Evolutionary conservation across 148 eudicot species (phyloP).

Genomic region (Rhododendron williamsianum): DNA sequence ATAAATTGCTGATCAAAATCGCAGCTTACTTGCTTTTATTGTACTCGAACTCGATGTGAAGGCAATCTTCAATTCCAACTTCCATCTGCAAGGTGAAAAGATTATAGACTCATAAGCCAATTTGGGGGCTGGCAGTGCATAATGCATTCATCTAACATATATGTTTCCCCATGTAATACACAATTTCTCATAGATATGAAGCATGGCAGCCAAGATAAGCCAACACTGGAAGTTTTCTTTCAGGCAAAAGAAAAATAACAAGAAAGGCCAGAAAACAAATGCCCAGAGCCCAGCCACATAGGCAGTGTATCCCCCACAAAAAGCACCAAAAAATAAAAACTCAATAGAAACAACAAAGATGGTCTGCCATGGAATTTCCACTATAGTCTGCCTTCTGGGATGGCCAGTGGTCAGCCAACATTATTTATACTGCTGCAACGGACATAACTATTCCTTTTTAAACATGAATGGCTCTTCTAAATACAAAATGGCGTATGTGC

Average conservation of each 20-base stretch:
- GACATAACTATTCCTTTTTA: background rate
- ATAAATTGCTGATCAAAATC: background rate
- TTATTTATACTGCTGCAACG: background rate
- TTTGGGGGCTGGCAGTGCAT: background rate
- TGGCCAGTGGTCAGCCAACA: background rate
- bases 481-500: background rate
- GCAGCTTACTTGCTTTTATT: conserved; percentile 82
- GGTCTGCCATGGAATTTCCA: background rate
- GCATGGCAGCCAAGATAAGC: background rate
- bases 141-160: too few species aligned
- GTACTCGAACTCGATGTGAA: conserved; percentile 97
- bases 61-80: conserved; percentile 97
- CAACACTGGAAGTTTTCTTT: background rate
- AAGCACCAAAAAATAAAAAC: background rate
- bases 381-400: background rate
- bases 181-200: background rate
- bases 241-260: background rate
- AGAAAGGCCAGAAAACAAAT: background rate
- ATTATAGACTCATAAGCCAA: background rate
- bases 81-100: conserved; percentile 66
- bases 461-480: background rate
- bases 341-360: background rate
- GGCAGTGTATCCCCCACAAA: background rate
- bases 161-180: too few species aligned
- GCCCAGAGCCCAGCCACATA: background rate